These are phyloP conservation scores for Wickerhamiella qilinensis DNA, from an alignment of 805 yeast species.

Conservation along the genomic window DNA sequence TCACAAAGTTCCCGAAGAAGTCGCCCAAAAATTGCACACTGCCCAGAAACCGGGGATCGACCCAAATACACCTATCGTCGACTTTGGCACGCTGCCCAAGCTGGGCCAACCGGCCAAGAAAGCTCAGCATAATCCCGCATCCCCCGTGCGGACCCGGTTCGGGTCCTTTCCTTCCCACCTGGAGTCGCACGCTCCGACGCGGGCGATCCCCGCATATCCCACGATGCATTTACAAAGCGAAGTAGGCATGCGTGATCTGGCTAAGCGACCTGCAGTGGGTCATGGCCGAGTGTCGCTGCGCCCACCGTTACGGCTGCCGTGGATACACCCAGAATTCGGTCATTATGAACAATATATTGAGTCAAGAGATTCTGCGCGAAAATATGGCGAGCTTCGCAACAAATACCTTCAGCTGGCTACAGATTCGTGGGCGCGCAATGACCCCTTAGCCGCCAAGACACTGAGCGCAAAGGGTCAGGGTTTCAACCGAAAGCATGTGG, in stretches of 20 bases:
- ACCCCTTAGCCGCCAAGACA: slow-evolving; percentile 18
- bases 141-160: not conserved
- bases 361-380: slow-evolving; percentile 15
- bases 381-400: slow-evolving; percentile 19
- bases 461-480: slow-evolving; percentile 21
- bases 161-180: not conserved
- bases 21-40: slow-evolving; percentile 8
- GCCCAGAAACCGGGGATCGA: slow-evolving; percentile 3
- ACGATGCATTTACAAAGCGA: not conserved
- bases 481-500: slow-evolving; percentile 17
- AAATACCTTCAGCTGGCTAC: slow-evolving; percentile 22
- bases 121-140: not conserved
- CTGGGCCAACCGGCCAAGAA: slow-evolving; percentile 6
- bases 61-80: not conserved
- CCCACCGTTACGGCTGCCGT: slow-evolving; percentile 15
- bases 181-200: not conserved
- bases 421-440: slow-evolving; percentile 18
- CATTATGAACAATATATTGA: slow-evolving; percentile 15
- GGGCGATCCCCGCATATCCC: not conserved
- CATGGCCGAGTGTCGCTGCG: not conserved
- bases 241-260: not conserved
- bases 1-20: slow-evolving; percentile 23
- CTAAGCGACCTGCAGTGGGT: too few species aligned
- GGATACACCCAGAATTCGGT: slow-evolving; percentile 16
- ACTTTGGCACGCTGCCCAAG: slow-evolving; percentile 5